These are phyloP conservation scores for Mycena rosella DNA, from an alignment of 768 basidiomycete genomes.

Conservation along the genomic window DNA sequence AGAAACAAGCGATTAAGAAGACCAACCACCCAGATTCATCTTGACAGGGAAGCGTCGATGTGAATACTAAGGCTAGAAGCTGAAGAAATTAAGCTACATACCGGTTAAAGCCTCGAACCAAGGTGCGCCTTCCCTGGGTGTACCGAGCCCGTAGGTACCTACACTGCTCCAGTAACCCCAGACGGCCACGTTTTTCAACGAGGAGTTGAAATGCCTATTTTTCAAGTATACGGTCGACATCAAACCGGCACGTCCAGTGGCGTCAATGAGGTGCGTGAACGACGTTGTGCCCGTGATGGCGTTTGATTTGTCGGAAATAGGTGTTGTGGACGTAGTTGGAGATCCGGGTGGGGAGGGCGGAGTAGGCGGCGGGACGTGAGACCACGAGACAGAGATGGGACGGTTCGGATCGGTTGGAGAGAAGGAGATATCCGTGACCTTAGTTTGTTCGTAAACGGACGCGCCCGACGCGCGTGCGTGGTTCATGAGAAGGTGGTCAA, in stretches of 20 bases:
- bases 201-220: constrained; percentile 76
- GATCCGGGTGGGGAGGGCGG: constrained; percentile 58
- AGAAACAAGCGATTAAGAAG: not conserved
- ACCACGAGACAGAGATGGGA: constrained; percentile 69
- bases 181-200: constrained; percentile 78
- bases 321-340: constrained; percentile 45
- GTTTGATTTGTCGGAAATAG: constrained; percentile 23
- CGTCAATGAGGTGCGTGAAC: constrained; percentile 80
- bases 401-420: constrained; percentile 51
- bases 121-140: constrained; percentile 66
- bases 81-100: constrained; percentile 41
- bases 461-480: constrained; percentile 67
- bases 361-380: constrained; percentile 56
- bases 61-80: constrained; percentile 1
- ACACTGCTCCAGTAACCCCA: constrained; percentile 83
- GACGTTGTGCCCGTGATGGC: constrained; percentile 62
- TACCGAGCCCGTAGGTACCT: constrained; percentile 63
- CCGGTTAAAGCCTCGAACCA: constrained; percentile 83
- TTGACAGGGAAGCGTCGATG: constrained; percentile 38
- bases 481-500: constrained; percentile 69
- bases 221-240: constrained; percentile 78
- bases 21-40: constrained; percentile 71
- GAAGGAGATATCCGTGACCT: constrained; percentile 63
- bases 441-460: constrained; percentile 66
- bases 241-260: constrained; percentile 79